Evolutionary conservation across 805 yeast species (phyloP), one percentile per base, ranked within the genome.

Genomic region (Saturnispora serradocipensis): DNA sequence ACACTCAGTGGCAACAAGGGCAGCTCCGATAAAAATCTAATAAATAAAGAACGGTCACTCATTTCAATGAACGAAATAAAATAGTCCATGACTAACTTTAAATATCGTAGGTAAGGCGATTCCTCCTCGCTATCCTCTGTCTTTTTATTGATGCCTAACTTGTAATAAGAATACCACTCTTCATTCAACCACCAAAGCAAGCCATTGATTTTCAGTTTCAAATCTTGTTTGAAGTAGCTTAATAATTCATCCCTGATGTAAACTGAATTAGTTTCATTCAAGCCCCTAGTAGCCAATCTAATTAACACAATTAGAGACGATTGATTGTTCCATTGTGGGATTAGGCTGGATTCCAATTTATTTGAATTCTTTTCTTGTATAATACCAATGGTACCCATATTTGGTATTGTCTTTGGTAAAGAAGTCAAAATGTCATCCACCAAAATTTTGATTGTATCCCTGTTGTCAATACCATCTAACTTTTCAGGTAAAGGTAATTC

Each of bases 131-230:
- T 35, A 15, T 2, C 34, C 13, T 30, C 34, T 30, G 13, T 30
- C n/a, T 45, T 39, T n/a, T 47, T 25, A 36, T 58, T 53, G n/a
- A 54, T 39, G 28, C 58, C 50, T 45, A 58, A 57, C 53, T 61
- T 83, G 86, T 46, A 79, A 72, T 68, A 80, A 82, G 95, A 50
- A 51, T 62, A 65, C 47, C 97, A 93, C 66, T 93, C 99, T 67
- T 93, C 99, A 60, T 86, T 90, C 51, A 93, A 70, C 99, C 99
- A 93, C 56, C 86, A 89, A 38, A 91, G 81, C 18, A 88, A 81
- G 35, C 84, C 68, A 53, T 87, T 95, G 11, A 90, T 74, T 35
- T 91, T 72, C 9, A 72, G 73, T 51, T 84, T 84, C 59, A 90
- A 81, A 61, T 86, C 87, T 10, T 76, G 82, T 59, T 87, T 72